phyloP scores from a whole-genome alignment of 495 filamentous ascomycete genomes.

The Hypoxylon fragiforme region DNA sequence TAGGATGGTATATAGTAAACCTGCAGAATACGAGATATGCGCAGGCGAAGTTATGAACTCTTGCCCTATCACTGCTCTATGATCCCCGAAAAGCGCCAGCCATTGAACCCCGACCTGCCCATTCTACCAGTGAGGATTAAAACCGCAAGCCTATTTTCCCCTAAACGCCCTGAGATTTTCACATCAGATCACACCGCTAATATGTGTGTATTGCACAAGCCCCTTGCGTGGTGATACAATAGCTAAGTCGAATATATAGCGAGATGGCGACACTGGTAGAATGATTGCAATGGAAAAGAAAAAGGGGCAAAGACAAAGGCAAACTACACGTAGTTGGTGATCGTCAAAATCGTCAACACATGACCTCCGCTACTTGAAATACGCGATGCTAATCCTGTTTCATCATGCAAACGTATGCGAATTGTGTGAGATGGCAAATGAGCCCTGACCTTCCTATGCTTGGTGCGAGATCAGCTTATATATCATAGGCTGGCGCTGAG shows the following conservation, averaged over 20 bases:
- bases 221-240: slow-evolving; percentile 12
- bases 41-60: neutral
- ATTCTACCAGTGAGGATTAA: slow-evolving; percentile 28
- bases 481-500: neutral
- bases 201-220: slow-evolving; percentile 19
- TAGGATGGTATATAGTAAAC: neutral
- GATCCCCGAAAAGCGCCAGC: slow-evolving; percentile 16
- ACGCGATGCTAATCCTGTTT: neutral
- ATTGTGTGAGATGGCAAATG: neutral
- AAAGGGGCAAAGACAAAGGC: too few relatives aligned
- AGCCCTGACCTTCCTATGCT: neutral
- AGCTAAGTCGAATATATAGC: slow-evolving; percentile 19
- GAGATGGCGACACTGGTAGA: slow-evolving; percentile 5
- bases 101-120: slow-evolving; percentile 9
- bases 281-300: too few relatives aligned
- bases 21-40: neutral
- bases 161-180: slow-evolving; percentile 25
- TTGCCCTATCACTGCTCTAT: slow-evolving; percentile 1
- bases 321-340: slow-evolving; percentile 15
- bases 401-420: neutral
- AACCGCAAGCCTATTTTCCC: slow-evolving; percentile 18
- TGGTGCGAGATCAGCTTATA: neutral
- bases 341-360: slow-evolving; percentile 22
- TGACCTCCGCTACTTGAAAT: slow-evolving; percentile 9
- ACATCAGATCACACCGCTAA: slow-evolving; percentile 20